Conservation (phyloP, 1,284 basidiomycete species). For the Cutaneotrichosporon dermatis region DNA sequence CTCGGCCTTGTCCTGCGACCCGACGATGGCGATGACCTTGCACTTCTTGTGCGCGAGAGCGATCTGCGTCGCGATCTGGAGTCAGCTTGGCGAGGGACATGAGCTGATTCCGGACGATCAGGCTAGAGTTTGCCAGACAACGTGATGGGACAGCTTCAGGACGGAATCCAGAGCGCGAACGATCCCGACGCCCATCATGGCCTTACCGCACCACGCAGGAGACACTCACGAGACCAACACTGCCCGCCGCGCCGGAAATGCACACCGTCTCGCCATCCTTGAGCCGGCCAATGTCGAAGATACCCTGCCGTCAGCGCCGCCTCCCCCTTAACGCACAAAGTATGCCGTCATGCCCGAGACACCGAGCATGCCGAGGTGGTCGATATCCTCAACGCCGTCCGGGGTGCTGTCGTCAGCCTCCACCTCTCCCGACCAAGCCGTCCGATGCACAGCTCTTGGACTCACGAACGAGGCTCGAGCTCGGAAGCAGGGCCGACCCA, state of each 20-base stretch:
- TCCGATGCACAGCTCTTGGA: not conserved
- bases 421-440: too few species aligned
- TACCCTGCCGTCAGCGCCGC: constrained; percentile 50
- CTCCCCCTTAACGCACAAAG: constrained; percentile 56
- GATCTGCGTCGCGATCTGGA: constrained; percentile 64
- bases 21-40: constrained; percentile 79
- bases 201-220: not conserved
- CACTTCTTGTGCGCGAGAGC: constrained; percentile 53
- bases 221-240: constrained; percentile 57
- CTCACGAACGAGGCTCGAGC: constrained; percentile 57
- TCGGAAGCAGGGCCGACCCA: constrained; percentile 59
- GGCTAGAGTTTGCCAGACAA: too few species aligned
- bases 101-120: not conserved
- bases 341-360: constrained; percentile 74
- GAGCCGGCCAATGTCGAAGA: constrained; percentile 70
- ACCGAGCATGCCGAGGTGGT: constrained; percentile 74
- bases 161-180: too few species aligned
- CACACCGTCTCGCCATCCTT: constrained; percentile 77
- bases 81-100: not conserved
- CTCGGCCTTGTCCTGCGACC: constrained; percentile 70
- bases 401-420: constrained; percentile 51
- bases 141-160: too few species aligned
- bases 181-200: not conserved
- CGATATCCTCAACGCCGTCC: constrained; percentile 59
- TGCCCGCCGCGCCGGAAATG: constrained; percentile 84